phyloP scores from a whole-genome alignment of 2,329 filamentous ascomycete species.

The Venturia pyrina region DNA sequence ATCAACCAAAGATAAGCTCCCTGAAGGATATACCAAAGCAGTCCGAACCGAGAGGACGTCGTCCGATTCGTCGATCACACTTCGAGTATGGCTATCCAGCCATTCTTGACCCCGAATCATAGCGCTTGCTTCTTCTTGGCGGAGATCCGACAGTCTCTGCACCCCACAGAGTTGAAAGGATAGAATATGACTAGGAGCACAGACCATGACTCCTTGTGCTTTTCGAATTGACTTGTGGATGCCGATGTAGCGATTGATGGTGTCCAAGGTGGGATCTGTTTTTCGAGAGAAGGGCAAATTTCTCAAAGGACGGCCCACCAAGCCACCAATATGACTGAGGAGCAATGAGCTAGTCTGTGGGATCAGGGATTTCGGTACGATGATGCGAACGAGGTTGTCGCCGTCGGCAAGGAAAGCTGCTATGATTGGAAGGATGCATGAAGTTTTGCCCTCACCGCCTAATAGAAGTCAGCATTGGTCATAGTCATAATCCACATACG shows the following conservation, averaged over 20 bases:
- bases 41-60: slow-evolving; percentile 24
- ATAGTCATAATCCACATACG: too few relatives aligned
- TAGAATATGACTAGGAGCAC: slow-evolving; percentile 50
- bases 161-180: slow-evolving; percentile 51
- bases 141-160: slow-evolving; percentile 40
- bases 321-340: slow-evolving; percentile 40
- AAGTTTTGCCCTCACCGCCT: slow-evolving; percentile 54
- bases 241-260: slow-evolving; percentile 21
- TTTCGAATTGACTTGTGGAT: slow-evolving; percentile 33
- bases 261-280: slow-evolving; percentile 23
- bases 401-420: slow-evolving; percentile 30
- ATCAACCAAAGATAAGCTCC: slow-evolving; percentile 22
- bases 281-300: slow-evolving; percentile 47
- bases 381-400: slow-evolving; percentile 36
- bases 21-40: slow-evolving; percentile 28
- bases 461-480: too few relatives aligned
- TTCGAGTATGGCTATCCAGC: slow-evolving; percentile 38
- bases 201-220: slow-evolving; percentile 42
- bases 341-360: slow-evolving; percentile 45
- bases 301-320: slow-evolving; percentile 39
- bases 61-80: slow-evolving; percentile 51
- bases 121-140: slow-evolving; percentile 26
- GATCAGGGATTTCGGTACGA: slow-evolving; percentile 44
- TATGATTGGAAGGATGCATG: slow-evolving; percentile 56
- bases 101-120: slow-evolving; percentile 42